Conservation (phyloP, 176 grass and related monocot species). For the Hsuehochloa calcarea region DNA sequence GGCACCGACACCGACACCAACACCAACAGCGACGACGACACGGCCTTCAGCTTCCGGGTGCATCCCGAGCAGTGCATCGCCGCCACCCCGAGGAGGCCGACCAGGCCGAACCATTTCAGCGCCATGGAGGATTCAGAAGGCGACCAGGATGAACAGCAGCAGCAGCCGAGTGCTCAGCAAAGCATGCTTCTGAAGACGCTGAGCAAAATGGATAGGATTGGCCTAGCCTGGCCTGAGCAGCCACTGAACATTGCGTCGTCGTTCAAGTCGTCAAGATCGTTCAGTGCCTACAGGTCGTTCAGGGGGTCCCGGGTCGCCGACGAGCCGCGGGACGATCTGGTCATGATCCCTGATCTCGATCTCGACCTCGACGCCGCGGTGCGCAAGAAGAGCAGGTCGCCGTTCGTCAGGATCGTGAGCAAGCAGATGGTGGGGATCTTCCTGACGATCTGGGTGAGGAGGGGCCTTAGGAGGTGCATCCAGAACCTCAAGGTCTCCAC, state of each 20-base stretch:
- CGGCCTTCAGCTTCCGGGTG: slow-evolving; percentile 24
- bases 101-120: slow-evolving; percentile 58
- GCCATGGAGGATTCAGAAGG: not conserved
- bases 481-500: not conserved
- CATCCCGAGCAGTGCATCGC: not conserved
- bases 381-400: slow-evolving; percentile 52
- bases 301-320: slow-evolving; percentile 23
- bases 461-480: slow-evolving; percentile 47
- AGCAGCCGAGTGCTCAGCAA: not conserved
- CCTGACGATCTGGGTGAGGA: not conserved
- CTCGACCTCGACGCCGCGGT: slow-evolving; percentile 20
- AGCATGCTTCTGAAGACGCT: slow-evolving; percentile 57
- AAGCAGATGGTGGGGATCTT: slow-evolving; percentile 61
- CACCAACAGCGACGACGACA: slow-evolving; percentile 52
- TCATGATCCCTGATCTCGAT: slow-evolving; percentile 42
- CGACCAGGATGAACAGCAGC: slow-evolving; percentile 12
- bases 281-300: slow-evolving; percentile 33
- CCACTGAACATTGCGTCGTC: slow-evolving; percentile 60
- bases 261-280: slow-evolving; percentile 53
- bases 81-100: slow-evolving; percentile 39
- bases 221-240: slow-evolving; percentile 83
- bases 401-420: slow-evolving; percentile 84
- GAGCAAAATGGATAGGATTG: slow-evolving; percentile 68
- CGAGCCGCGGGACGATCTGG: slow-evolving; percentile 19
- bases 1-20: slow-evolving; percentile 46